Conservation (phyloP, 768 basidiomycete genomes). For the Lactarius indigo region DNA sequence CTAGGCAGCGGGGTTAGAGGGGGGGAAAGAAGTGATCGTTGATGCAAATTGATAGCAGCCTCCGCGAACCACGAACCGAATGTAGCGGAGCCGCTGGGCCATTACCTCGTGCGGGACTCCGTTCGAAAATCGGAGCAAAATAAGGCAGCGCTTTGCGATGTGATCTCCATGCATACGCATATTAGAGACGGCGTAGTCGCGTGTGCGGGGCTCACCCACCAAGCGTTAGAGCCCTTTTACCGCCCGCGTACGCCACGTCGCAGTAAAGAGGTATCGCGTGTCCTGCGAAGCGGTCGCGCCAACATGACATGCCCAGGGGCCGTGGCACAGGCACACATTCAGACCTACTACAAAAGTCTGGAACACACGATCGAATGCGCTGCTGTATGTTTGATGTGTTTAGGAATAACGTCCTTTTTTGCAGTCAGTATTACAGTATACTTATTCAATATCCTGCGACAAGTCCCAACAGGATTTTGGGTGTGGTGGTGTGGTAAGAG, state of each 20-base stretch:
- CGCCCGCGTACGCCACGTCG: background rate
- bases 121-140: background rate
- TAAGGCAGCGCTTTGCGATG: background rate
- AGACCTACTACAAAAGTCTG: background rate
- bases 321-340: background rate
- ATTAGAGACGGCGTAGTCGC: too few species aligned
- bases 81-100: slow-evolving; percentile 52
- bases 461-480: slow-evolving; percentile 40
- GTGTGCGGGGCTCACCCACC: background rate
- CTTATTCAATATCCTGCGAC: background rate
- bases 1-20: background rate
- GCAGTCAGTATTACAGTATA: background rate
- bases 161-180: background rate
- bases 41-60: slow-evolving; percentile 53
- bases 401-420: background rate
- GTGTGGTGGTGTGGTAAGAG: slow-evolving; percentile 49
- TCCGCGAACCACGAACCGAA: slow-evolving; percentile 43
- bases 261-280: background rate
- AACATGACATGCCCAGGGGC: background rate
- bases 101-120: slow-evolving; percentile 62
- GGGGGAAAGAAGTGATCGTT: slow-evolving; percentile 56
- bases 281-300: background rate
- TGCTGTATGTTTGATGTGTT: background rate
- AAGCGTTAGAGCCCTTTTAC: background rate
- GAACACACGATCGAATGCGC: background rate